Conservation (phyloP, 1,284 basidiomycete species). For the Vanrija humicola region DNA sequence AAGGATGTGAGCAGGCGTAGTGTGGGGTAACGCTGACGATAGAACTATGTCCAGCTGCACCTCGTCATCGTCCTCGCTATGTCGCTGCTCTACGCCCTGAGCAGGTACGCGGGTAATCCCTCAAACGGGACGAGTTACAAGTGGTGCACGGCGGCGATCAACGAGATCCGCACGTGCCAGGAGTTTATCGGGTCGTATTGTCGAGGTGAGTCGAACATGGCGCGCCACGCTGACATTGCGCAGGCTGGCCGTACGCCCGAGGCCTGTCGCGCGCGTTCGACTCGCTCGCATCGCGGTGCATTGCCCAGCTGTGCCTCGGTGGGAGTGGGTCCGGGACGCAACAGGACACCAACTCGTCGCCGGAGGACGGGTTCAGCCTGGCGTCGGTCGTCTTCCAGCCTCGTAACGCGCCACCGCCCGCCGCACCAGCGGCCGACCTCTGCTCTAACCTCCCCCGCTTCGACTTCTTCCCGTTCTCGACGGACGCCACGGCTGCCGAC, state of each 20-base stretch:
- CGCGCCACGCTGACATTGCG: not conserved
- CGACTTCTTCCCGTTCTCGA: too few species aligned
- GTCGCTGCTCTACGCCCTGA: slow-evolving; percentile 5
- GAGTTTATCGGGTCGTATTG: not conserved
- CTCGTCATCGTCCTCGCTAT: slow-evolving; percentile 6
- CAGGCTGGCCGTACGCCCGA: not conserved
- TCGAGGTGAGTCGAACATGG: not conserved
- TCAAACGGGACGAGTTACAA: not conserved
- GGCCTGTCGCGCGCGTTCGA: not conserved
- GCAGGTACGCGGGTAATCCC: not conserved
- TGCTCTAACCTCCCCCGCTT: too few species aligned
- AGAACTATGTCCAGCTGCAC: slow-evolving; percentile 8
- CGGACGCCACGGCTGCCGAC: too few species aligned
- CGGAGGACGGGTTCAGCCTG: too few species aligned
- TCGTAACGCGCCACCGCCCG: too few species aligned
- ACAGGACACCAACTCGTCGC: too few species aligned
- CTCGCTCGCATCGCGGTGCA: not conserved
- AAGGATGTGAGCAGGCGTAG: not conserved
- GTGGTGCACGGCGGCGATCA: not conserved
- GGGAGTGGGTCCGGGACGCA: too few species aligned
- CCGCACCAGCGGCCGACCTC: too few species aligned
- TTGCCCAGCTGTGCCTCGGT: not conserved
- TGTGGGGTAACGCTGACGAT: too few species aligned
- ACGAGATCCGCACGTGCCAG: not conserved
- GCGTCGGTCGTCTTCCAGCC: too few species aligned